phyloP scores from a whole-genome alignment of 495 filamentous ascomycete species.

The Sphaerosporella brunnea region DNA sequence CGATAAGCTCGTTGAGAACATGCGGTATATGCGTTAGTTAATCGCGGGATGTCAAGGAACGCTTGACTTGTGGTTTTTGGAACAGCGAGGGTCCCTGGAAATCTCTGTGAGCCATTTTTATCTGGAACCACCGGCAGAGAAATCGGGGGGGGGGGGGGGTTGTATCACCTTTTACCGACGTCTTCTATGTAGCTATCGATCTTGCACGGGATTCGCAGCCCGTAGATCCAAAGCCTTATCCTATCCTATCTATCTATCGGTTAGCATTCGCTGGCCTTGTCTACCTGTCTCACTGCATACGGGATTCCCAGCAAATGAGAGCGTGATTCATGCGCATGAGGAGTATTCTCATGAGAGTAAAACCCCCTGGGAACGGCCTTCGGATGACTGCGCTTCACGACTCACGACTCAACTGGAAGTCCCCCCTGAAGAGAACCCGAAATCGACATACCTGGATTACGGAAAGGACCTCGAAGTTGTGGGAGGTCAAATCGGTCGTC shows the following conservation, averaged over 20 bases:
- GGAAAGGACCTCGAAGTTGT: no score
- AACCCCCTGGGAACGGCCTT: not conserved
- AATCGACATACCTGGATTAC: constrained; percentile 1
- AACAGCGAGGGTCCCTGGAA: constrained; percentile 6
- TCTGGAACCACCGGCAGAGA: constrained; percentile 1
- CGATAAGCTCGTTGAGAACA: not conserved
- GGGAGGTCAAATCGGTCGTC: no score
- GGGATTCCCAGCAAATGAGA: not conserved
- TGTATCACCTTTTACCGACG: constrained; percentile 6
- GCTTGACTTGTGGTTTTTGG: not conserved
- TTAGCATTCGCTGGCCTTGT: not conserved
- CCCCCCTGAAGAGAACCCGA: not conserved
- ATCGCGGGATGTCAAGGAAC: constrained; percentile 1
- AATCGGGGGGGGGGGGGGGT: no score
- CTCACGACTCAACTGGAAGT: not conserved
- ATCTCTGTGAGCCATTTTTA: constrained; percentile 7
- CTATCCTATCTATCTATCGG: constrained; percentile 3
- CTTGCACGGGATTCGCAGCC: not conserved
- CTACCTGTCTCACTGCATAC: constrained; percentile 4
- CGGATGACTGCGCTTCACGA: not conserved
- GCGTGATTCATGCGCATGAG: not conserved
- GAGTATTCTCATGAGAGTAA: not conserved
- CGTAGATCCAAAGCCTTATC: constrained; percentile 6
- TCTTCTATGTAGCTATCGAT: constrained; percentile 1
- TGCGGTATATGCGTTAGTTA: not conserved